phyloP scores from a whole-genome alignment of 371 early-diverging fungal genomes.

The Mucor mucedo region DNA sequence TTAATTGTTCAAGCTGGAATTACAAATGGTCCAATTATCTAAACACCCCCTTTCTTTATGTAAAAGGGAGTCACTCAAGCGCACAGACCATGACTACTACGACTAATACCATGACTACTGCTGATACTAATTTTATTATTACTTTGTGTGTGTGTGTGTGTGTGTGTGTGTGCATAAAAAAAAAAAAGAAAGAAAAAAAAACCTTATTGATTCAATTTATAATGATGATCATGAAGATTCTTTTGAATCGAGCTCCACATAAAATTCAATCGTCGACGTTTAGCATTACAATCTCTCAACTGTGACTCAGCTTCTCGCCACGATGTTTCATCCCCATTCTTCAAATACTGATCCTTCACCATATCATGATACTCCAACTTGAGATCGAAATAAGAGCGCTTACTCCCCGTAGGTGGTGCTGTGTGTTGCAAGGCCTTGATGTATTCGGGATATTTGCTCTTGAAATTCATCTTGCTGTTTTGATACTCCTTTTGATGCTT shows the following conservation, averaged over 20 bases:
- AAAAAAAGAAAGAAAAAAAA: too few relatives aligned
- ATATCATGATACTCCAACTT: slow-evolving; percentile 18
- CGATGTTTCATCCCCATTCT: neutral
- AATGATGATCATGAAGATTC: slow-evolving; percentile 8
- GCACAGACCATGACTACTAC: neutral
- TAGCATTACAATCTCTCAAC: slow-evolving; percentile 11
- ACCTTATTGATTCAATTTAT: slow-evolving; percentile 1
- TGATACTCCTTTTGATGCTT: slow-evolving; percentile 8
- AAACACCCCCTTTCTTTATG: neutral
- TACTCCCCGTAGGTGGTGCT: slow-evolving; percentile 11
- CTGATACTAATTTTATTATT: neutral
- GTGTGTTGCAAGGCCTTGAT: slow-evolving; percentile 11
- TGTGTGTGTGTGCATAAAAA: neutral
- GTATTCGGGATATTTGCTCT: slow-evolving; percentile 11
- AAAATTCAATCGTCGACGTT: slow-evolving; percentile 20
- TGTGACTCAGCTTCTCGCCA: slow-evolving; percentile 12
- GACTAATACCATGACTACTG: too few relatives aligned
- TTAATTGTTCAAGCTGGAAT: neutral
- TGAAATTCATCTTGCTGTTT: slow-evolving; percentile 11
- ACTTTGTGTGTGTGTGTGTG: neutral
- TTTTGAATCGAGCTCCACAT: slow-evolving; percentile 22
- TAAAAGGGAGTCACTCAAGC: neutral
- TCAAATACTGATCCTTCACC: slow-evolving; percentile 6
- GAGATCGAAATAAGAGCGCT: slow-evolving; percentile 19
- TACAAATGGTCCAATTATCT: neutral